These are phyloP conservation scores for Boechera retrofracta DNA, from an alignment of 345 rosid genomes.

Conservation along the genomic window DNA sequence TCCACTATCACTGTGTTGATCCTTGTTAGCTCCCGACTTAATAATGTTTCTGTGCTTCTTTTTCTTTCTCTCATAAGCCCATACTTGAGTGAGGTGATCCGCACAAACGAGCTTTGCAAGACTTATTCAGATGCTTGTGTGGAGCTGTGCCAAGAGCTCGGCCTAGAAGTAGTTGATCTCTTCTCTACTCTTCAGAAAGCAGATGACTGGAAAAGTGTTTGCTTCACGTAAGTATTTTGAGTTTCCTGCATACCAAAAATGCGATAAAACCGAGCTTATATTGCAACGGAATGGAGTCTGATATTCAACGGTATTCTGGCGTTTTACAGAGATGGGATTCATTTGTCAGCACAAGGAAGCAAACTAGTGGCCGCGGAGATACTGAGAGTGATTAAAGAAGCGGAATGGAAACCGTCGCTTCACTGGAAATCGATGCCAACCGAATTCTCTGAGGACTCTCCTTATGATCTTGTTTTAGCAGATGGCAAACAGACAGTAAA, in stretches of 20 bases:
- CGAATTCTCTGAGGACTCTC: slow-evolving; percentile 78
- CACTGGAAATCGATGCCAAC: slow-evolving; percentile 93
- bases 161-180: slow-evolving; percentile 73
- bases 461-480: slow-evolving; percentile 79
- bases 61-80: slow-evolving; percentile 52
- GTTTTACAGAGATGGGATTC: slow-evolving; percentile 76
- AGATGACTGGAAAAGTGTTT: slow-evolving; percentile 66
- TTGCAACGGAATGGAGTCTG: background rate
- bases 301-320: background rate
- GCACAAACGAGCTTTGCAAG: slow-evolving; percentile 87
- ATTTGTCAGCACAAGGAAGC: slow-evolving; percentile 90
- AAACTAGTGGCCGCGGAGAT: slow-evolving; percentile 82
- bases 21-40: background rate
- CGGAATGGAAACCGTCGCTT: slow-evolving; percentile 88
- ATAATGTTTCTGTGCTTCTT: background rate
- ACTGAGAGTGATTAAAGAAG: slow-evolving; percentile 73
- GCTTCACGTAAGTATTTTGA: slow-evolving; percentile 79
- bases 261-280: background rate
- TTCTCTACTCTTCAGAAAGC: slow-evolving; percentile 67
- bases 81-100: slow-evolving; percentile 69
- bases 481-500: slow-evolving; percentile 76
- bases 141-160: slow-evolving; percentile 75
- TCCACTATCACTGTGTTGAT: slow-evolving; percentile 2
- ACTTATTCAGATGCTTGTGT: slow-evolving; percentile 82
- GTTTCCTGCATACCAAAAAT: background rate